These are phyloP conservation scores for Saturnispora hagleri DNA, from an alignment of 805 yeast species.

Conservation along the genomic window DNA sequence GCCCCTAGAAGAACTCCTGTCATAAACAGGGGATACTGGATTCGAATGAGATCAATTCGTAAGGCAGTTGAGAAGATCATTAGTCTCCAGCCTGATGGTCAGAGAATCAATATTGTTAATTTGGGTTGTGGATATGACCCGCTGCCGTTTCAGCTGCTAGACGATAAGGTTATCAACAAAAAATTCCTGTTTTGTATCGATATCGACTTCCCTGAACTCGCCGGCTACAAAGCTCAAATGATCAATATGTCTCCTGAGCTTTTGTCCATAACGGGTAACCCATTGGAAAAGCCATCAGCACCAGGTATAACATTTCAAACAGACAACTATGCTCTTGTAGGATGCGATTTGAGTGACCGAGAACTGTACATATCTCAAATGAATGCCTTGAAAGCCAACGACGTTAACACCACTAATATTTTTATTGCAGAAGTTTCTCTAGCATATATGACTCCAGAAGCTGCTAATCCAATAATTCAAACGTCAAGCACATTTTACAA, in stretches of 20 bases:
- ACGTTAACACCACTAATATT: slow-evolving; percentile 33
- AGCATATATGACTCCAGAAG: slow-evolving; percentile 64
- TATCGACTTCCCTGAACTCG: slow-evolving; percentile 67
- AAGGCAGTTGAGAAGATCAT: slow-evolving; percentile 42
- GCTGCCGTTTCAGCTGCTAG: slow-evolving; percentile 42
- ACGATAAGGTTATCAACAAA: slow-evolving; percentile 14
- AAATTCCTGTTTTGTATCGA: slow-evolving; percentile 44
- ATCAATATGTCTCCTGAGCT: slow-evolving; percentile 42
- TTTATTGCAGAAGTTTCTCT: slow-evolving; percentile 78
- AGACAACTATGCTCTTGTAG: slow-evolving; percentile 43
- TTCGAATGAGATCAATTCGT: slow-evolving; percentile 63
- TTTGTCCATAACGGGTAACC: slow-evolving; percentile 34
- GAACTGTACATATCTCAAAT: slow-evolving; percentile 30
- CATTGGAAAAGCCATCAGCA: slow-evolving; percentile 5
- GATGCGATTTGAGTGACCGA: slow-evolving; percentile 55
- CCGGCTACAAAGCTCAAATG: slow-evolving; percentile 44
- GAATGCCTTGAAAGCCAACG: slow-evolving; percentile 19
- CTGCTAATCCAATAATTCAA: slow-evolving; percentile 53
- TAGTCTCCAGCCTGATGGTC: slow-evolving; percentile 14
- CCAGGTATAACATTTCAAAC: slow-evolving; percentile 29
- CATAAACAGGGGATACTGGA: slow-evolving; percentile 78
- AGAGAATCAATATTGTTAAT: slow-evolving; percentile 39
- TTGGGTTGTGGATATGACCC: slow-evolving; percentile 77
- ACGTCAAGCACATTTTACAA: slow-evolving; percentile 36
- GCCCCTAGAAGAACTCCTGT: slow-evolving; percentile 67